phyloP scores from a whole-genome alignment of 148 eudicot genomes.

The Camellia sinensis region DNA sequence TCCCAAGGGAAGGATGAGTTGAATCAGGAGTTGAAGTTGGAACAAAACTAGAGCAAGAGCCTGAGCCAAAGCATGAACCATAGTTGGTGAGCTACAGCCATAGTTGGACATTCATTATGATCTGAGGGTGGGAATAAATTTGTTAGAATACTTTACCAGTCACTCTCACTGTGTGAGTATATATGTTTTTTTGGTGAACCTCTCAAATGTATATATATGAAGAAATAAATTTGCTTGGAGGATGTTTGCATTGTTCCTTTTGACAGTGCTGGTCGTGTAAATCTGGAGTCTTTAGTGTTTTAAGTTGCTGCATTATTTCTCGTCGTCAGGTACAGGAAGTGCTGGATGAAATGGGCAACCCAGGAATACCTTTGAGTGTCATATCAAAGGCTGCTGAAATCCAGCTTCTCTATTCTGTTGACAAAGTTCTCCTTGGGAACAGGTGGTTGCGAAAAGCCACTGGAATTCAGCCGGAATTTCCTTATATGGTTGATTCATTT shows the following conservation, averaged over 20 bases:
- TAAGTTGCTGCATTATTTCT: constrained; percentile 7
- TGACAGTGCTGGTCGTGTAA: not conserved
- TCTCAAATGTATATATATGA: not conserved
- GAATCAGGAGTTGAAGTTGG: too few relatives aligned
- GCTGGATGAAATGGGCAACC: constrained; percentile 69
- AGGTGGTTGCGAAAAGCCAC: constrained; percentile 89
- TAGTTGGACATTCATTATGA: not conserved
- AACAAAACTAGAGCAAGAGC: too few relatives aligned
- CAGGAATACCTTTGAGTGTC: constrained; percentile 68
- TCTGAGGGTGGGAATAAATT: not conserved
- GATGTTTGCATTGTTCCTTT: not conserved
- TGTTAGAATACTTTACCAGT: not conserved
- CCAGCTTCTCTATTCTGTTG: constrained; percentile 72
- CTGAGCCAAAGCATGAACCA: too few relatives aligned
- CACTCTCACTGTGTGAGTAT: not conserved
- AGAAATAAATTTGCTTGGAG: not conserved
- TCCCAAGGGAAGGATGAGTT: too few relatives aligned
- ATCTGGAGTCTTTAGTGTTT: not conserved
- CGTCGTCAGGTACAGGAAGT: constrained; percentile 64
- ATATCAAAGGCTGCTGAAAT: constrained; percentile 84
- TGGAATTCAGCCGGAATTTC: constrained; percentile 92
- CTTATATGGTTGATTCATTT: constrained; percentile 91
- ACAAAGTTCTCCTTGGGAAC: constrained; percentile 78
- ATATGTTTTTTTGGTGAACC: not conserved
- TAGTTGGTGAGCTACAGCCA: too few relatives aligned